These are phyloP conservation scores for Funneliformis geosporum DNA, from an alignment of 192 early-diverging fungal genomes.

Conservation along the genomic window DNA sequence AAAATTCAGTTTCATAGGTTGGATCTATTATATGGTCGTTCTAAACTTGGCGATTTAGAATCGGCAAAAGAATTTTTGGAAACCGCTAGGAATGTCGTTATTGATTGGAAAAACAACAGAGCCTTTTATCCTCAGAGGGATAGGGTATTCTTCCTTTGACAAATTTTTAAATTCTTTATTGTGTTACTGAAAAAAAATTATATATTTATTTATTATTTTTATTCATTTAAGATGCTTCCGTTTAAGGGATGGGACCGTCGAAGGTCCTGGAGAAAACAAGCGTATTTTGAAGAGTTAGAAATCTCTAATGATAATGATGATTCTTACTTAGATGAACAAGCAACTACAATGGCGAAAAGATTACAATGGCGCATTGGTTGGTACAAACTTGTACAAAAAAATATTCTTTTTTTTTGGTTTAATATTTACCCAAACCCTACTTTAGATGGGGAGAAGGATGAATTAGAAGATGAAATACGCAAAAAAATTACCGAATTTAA, in stretches of 20 bases:
- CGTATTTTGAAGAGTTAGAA: conserved; percentile 31
- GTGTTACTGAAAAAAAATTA: neutral
- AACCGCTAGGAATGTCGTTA: conserved; percentile 37
- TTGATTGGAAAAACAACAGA: conserved; percentile 37
- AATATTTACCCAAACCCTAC: neutral
- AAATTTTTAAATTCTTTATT: neutral
- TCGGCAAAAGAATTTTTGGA: conserved; percentile 36
- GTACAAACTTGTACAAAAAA: neutral
- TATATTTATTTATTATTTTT: neutral
- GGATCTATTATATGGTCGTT: conserved; percentile 21
- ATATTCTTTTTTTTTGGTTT: neutral
- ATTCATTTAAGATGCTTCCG: conserved; percentile 9
- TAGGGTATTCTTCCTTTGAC: conserved; percentile 32
- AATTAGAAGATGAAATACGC: conserved; percentile 23
- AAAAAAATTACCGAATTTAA: conserved; percentile 37
- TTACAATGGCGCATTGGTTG: conserved; percentile 41
- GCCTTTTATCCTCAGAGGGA: conserved; percentile 40
- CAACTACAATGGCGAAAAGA: conserved; percentile 41
- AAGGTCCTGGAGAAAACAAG: conserved; percentile 6
- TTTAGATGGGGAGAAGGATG: conserved; percentile 14
- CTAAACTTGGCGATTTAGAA: neutral
- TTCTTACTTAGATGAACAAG: conserved; percentile 40
- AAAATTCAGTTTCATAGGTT: conserved; percentile 24
- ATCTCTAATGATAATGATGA: conserved; percentile 34
- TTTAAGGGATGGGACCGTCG: conserved; percentile 17